Conservation (phyloP, 2,329 filamentous ascomycete species). For the Penicillium sp. region DNA sequence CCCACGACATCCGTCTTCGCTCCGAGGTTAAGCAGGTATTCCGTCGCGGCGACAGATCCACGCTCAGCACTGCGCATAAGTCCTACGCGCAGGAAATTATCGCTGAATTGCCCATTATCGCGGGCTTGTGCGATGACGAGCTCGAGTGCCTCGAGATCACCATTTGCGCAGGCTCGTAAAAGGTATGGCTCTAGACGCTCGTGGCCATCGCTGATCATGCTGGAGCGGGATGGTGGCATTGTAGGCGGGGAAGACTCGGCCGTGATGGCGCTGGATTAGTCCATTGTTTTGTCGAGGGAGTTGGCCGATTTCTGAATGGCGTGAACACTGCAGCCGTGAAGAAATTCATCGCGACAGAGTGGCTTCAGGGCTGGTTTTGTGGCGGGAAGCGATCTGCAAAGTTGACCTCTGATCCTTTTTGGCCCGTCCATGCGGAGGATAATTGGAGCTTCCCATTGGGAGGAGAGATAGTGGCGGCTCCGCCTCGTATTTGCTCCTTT, state of each 20-base stretch:
- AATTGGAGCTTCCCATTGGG: neutral
- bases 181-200: slow-evolving; percentile 40
- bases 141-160: slow-evolving; percentile 32
- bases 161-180: slow-evolving; percentile 37
- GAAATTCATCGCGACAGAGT: too few species aligned
- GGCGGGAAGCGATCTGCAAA: neutral
- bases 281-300: too few species aligned
- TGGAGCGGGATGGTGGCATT: slow-evolving; percentile 30
- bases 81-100: slow-evolving; percentile 37
- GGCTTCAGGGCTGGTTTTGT: too few species aligned
- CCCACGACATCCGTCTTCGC: slow-evolving; percentile 34
- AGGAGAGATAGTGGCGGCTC: slow-evolving; percentile 7
- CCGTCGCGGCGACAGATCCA: slow-evolving; percentile 28
- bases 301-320: too few species aligned
- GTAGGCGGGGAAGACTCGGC: slow-evolving; percentile 1
- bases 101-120: slow-evolving; percentile 33
- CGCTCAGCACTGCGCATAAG: slow-evolving; percentile 40
- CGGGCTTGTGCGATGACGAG: slow-evolving; percentile 31
- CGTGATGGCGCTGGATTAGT: too few species aligned
- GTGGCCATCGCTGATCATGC: slow-evolving; percentile 32
- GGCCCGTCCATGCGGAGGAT: neutral
- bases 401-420: neutral
- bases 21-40: slow-evolving; percentile 35
- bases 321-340: too few species aligned
- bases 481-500: slow-evolving; percentile 15